phyloP scores from a whole-genome alignment of 2,329 filamentous ascomycete genomes.

The Coleophoma crateriformis region DNA sequence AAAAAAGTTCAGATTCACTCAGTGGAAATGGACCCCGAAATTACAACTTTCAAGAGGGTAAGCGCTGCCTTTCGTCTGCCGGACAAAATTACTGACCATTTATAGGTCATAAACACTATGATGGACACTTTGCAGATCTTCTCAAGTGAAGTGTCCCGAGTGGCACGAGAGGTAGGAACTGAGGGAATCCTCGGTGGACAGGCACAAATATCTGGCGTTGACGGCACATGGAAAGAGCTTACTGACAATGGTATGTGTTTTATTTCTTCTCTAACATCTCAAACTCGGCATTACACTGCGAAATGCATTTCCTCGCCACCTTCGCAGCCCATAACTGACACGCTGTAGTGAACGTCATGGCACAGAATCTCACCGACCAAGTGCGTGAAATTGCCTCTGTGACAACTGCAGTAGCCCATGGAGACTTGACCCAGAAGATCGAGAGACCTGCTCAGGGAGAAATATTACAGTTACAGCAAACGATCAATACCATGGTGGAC shows the following conservation, averaged over 20 bases:
- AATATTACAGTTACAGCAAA: constrained; percentile 78
- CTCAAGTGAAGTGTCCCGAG: constrained; percentile 89
- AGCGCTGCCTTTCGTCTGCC: constrained; percentile 1
- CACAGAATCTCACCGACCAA: constrained; percentile 76
- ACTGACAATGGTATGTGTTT: constrained; percentile 66
- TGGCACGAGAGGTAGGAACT: constrained; percentile 93
- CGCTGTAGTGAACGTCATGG: constrained; percentile 69
- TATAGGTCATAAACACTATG: constrained; percentile 80
- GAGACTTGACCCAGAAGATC: constrained; percentile 80
- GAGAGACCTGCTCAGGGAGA: constrained; percentile 75
- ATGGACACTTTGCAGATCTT: constrained; percentile 97
- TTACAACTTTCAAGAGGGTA: constrained; percentile 93
- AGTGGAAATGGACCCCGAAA: constrained; percentile 96
- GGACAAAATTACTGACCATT: background rate
- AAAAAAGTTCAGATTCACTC: constrained; percentile 96
- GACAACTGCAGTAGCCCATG: constrained; percentile 76
- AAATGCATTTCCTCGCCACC: background rate
- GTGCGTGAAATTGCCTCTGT: constrained; percentile 82
- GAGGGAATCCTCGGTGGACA: constrained; percentile 92
- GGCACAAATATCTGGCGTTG: constrained; percentile 87
- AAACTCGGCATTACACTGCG: background rate
- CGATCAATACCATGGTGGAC: constrained; percentile 87
- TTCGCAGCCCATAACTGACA: constrained; percentile 6
- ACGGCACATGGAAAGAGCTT: constrained; percentile 96
- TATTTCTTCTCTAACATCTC: background rate